Evolutionary conservation across 345 rosid species (phyloP).

Genomic region (Linum lewisii): DNA sequence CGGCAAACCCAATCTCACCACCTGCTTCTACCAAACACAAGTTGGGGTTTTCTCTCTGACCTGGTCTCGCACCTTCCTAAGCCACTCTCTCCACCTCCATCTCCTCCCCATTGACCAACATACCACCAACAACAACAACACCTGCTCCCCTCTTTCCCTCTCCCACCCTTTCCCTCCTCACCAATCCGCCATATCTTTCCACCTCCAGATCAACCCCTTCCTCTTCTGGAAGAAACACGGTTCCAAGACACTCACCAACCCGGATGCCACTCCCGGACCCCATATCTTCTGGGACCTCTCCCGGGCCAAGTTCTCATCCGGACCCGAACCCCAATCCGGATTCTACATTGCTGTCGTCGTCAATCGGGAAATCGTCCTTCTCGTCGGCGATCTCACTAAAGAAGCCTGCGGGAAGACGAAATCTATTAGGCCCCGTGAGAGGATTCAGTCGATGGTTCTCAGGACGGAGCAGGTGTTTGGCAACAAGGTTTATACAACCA

Average conservation of each 20-base stretch:
- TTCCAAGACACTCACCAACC: slow-evolving; percentile 32
- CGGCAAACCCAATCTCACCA: slow-evolving; percentile 41
- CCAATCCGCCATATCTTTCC: slow-evolving; percentile 44
- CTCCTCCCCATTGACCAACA: slow-evolving; percentile 40
- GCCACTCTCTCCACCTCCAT: slow-evolving; percentile 68
- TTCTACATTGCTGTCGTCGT: slow-evolving; percentile 69
- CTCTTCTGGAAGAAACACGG: slow-evolving; percentile 79
- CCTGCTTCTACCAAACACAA: slow-evolving; percentile 66
- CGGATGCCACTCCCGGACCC: slow-evolving; percentile 20
- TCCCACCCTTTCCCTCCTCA: slow-evolving; percentile 40
- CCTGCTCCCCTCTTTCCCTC: slow-evolving; percentile 33
- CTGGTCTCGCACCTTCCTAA: slow-evolving; percentile 65
- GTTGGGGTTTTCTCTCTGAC: slow-evolving; percentile 77
- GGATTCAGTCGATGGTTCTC: slow-evolving; percentile 39
- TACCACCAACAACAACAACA: slow-evolving; percentile 15
- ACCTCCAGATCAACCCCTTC: slow-evolving; percentile 57
- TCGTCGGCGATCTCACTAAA: slow-evolving; percentile 68
- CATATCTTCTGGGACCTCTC: slow-evolving; percentile 76
- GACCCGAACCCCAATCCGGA: slow-evolving; percentile 77
- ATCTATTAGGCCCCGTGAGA: slow-evolving; percentile 17
- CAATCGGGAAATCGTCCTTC: slow-evolving; percentile 51
- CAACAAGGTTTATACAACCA: slow-evolving; percentile 48
- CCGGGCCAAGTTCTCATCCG: slow-evolving; percentile 66
- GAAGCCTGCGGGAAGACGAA: slow-evolving; percentile 53
- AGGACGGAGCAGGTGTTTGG: slow-evolving; percentile 78